Base-by-base conservation (phyloP, 768 basidiomycete genomes). In the Boletales sp. region DNA sequence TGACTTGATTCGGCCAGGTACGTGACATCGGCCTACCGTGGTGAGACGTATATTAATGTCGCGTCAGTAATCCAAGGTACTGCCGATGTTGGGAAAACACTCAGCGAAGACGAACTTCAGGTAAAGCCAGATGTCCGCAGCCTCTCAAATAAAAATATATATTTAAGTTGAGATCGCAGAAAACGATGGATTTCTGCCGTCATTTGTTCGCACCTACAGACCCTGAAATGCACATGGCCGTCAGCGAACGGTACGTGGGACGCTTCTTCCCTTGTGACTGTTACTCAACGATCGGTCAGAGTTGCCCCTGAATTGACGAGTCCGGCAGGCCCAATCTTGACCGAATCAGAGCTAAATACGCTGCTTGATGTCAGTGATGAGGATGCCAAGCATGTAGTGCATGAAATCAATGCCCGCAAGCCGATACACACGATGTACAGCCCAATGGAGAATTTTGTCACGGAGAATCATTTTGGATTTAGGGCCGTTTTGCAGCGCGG, bases 331-430 rank as follows among this genome's bases (percentile, higher is more conserved):
- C 53, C 49, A 10, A 39, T 51, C 30, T 21, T 51, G 34, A 9
- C 44, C 0, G 49, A 50, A 32, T 39, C n/a, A 1, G 44, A 54
- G 25, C n/a, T 51, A 4, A 13, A 46, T 11, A 25, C 7, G 31
- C 34, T 43, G 8, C 25, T 54, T 9, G 49, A 46, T 46, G 30
- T 25, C 1, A 32, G 31, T 8, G 49, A 54, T 30, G 50, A 52
- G 13, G 57, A 59, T 6, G 50, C 53, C 2, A 56, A 25, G 43
- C 10, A 25, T 3, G 54, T 59, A 5, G 30, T 59, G 15, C 19
- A 37, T 9, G 50, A 56, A 42, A 51, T 59, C 19, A 59, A 59
- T 28, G 44, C 47, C 11, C 49, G 57, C 42, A 59, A 59, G 31
- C 54, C 47, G 18, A 46, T 55, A 8, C 50, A 51, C 19, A 37